Conservation (phyloP, 2,329 filamentous ascomycete genomes). For the Scedosporium apiospermum region DNA sequence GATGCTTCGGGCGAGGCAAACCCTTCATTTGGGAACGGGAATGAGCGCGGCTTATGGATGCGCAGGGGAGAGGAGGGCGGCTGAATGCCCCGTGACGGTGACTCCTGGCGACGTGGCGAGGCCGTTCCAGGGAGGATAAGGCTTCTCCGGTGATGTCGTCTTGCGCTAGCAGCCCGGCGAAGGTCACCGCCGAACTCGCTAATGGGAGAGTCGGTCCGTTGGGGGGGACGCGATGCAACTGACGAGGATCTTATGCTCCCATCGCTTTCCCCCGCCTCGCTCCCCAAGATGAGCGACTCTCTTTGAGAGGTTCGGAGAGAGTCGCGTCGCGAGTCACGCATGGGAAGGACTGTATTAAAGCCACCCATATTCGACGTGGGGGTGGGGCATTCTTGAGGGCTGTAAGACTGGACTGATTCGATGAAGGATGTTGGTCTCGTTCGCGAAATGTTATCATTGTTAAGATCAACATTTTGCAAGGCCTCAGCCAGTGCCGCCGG, state of each 20-base stretch:
- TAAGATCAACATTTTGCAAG: conserved; percentile 33
- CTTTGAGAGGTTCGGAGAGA: conserved; percentile 11
- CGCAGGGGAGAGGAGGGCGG: conserved; percentile 81
- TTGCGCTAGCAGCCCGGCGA: conserved; percentile 64
- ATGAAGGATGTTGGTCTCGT: conserved; percentile 47
- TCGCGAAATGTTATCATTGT: conserved; percentile 30
- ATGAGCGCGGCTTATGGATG: conserved; percentile 67
- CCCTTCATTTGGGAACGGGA: conserved; percentile 50
- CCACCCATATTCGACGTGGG: conserved; percentile 69
- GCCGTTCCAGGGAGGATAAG: conserved; percentile 70
- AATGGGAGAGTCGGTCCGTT: conserved; percentile 79
- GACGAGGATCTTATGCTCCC: conserved; percentile 78
- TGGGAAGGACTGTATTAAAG: conserved; percentile 1
- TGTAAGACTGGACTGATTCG: conserved; percentile 76
- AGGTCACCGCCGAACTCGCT: conserved; percentile 75
- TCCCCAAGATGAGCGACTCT: conserved; percentile 66
- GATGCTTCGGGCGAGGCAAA: conserved; percentile 81
- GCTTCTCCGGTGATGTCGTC: conserved; percentile 79
- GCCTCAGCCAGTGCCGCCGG: conserved; percentile 48
- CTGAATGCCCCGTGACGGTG: conserved; percentile 64
- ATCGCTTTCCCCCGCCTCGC: conserved; percentile 78
- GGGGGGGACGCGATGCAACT: conserved; percentile 53
- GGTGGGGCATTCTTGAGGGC: conserved; percentile 82
- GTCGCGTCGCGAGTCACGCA: conserved; percentile 58
- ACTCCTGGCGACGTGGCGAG: conserved; percentile 79